Conservation (phyloP, 1,284 basidiomycete species). For the Sporisorium graminicola region DNA sequence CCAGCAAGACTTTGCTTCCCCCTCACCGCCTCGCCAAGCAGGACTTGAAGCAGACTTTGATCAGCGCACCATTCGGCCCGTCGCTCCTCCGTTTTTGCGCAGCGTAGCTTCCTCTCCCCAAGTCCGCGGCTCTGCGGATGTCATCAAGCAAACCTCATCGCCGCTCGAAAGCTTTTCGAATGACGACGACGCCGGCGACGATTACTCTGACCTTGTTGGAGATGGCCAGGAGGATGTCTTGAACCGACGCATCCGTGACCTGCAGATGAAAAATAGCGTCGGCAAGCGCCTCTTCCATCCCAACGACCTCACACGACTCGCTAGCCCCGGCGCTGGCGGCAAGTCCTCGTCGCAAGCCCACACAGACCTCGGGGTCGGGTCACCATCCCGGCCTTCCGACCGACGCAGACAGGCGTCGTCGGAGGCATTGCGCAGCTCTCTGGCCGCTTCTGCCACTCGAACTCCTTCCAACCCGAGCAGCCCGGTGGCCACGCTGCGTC, state of each 20-base stretch:
- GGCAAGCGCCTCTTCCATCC: slow-evolving; percentile 60
- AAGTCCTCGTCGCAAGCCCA: neutral
- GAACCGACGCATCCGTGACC: slow-evolving; percentile 49
- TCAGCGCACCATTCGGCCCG: slow-evolving; percentile 71
- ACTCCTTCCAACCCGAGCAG: slow-evolving; percentile 34
- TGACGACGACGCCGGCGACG: slow-evolving; percentile 69
- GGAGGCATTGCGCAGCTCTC: slow-evolving; percentile 34
- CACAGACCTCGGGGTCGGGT: slow-evolving; percentile 3
- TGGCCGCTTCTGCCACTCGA: slow-evolving; percentile 24
- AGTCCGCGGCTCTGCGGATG: slow-evolving; percentile 15
- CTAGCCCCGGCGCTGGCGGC: slow-evolving; percentile 1
- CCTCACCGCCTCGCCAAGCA: slow-evolving; percentile 19
- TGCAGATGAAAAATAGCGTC: slow-evolving; percentile 53
- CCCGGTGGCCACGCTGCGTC: slow-evolving; percentile 35
- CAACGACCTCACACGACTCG: slow-evolving; percentile 49
- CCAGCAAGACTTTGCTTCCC: neutral
- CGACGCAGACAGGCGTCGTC: slow-evolving; percentile 39
- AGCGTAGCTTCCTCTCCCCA: slow-evolving; percentile 38
- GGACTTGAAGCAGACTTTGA: slow-evolving; percentile 50
- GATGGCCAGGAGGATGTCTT: slow-evolving; percentile 55
- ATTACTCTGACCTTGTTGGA: slow-evolving; percentile 71
- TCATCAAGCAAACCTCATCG: slow-evolving; percentile 1
- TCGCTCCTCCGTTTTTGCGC: slow-evolving; percentile 27
- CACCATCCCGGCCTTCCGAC: slow-evolving; percentile 18
- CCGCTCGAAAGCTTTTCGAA: slow-evolving; percentile 25